Percentiles rank a stretch among this genome's conserved stretches.
Conservation (phyloP, 768 basidiomycete species). For the Coprinopsis cinerea region DNA sequence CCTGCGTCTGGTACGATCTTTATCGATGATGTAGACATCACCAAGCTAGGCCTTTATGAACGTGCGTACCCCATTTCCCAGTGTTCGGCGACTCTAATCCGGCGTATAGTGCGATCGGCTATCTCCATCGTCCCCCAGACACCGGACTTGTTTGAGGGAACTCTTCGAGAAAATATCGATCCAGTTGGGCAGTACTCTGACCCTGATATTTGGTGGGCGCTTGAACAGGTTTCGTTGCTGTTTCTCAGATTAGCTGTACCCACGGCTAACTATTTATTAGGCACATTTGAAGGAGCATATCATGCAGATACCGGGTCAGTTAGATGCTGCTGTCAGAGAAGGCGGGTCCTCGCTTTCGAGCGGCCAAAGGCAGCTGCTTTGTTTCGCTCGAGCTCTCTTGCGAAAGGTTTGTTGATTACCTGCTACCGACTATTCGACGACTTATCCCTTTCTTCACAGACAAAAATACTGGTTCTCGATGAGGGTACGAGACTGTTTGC, state of each 20-base stretch:
- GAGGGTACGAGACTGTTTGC: constrained; percentile 49
- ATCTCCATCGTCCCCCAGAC: constrained; percentile 87
- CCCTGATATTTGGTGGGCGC: constrained; percentile 80
- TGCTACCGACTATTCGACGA: background rate
- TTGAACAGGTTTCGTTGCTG: constrained; percentile 47
- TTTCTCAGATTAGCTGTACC: background rate
- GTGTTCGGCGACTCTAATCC: background rate
- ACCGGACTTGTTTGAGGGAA: constrained; percentile 66
- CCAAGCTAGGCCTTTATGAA: constrained; percentile 69
- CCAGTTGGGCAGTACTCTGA: constrained; percentile 73
- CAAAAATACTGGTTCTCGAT: constrained; percentile 88
- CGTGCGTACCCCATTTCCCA: constrained; percentile 30
- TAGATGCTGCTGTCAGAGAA: constrained; percentile 72
- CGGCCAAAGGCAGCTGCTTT: constrained; percentile 84
- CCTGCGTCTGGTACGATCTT: constrained; percentile 58
- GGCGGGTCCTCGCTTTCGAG: constrained; percentile 77
- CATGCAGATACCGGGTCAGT: constrained; percentile 54
- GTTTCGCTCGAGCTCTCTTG: constrained; percentile 81
- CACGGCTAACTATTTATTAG: constrained; percentile 23
- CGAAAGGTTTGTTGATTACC: constrained; percentile 45
- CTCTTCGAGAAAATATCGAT: constrained; percentile 83
- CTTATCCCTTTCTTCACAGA: constrained; percentile 28
- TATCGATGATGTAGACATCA: constrained; percentile 75
- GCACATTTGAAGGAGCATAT: constrained; percentile 66
- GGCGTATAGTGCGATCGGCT: constrained; percentile 54